A percentile compares a stretch with the other conserved stretches of the same genome.
These are phyloP conservation scores for Rhizopus arrhizus DNA, from an alignment of 371 early-diverging fungal genomes.

Conservation along the genomic window DNA sequence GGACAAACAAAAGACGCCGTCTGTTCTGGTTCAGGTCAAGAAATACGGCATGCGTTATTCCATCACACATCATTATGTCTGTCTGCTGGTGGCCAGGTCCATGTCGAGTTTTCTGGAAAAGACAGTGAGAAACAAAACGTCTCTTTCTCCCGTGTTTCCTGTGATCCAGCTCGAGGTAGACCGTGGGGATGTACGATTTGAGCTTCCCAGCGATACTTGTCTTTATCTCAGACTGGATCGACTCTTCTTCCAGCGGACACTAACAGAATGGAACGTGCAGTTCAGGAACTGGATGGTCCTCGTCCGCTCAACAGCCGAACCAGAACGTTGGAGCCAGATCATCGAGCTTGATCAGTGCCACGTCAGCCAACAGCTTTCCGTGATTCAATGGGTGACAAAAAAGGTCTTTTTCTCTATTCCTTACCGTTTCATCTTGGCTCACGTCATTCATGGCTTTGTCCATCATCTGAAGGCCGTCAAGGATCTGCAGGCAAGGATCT, in stretches of 20 bases:
- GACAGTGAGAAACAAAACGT: no score
- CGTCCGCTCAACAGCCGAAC: no score
- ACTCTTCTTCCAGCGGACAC: no score
- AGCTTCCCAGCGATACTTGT: slow-evolving; percentile 1
- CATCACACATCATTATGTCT: slow-evolving; percentile 19
- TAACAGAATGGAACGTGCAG: no score
- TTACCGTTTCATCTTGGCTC: slow-evolving; percentile 22
- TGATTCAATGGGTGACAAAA: not conserved
- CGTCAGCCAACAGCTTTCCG: no score
- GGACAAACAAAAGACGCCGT: not conserved
- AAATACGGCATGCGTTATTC: slow-evolving; percentile 20
- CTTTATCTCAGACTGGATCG: slow-evolving; percentile 21
- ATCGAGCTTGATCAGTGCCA: slow-evolving; percentile 8
- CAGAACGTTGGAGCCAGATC: slow-evolving; percentile 13
- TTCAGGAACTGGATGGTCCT: no score
- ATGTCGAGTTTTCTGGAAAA: not conserved
- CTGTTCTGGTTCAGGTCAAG: slow-evolving; percentile 5
- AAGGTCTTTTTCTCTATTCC: slow-evolving; percentile 25
- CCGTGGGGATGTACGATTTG: slow-evolving; percentile 15
- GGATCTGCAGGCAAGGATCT: slow-evolving; percentile 21
- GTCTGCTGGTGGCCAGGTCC: slow-evolving; percentile 9
- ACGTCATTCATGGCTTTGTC: slow-evolving; percentile 22
- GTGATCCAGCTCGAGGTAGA: not conserved
- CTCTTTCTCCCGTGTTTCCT: not conserved
- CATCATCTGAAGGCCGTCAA: slow-evolving; percentile 30